These are phyloP conservation scores for Lyophyllum atratum DNA, from an alignment of 768 basidiomycete species.

Conservation along the genomic window DNA sequence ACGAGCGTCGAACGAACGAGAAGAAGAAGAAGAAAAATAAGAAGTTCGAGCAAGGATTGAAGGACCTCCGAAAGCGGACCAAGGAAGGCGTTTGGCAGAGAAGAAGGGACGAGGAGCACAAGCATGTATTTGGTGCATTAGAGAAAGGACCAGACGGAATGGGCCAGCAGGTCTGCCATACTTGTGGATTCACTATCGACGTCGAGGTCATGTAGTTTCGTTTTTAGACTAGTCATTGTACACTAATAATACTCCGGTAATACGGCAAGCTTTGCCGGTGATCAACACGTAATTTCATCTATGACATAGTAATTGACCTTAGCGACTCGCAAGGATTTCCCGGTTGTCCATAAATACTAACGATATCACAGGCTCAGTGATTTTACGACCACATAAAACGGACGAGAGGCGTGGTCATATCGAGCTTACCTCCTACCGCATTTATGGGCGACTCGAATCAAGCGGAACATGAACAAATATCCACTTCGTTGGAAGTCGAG, in stretches of 20 bases:
- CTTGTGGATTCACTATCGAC: slow-evolving; percentile 90
- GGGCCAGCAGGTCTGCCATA: slow-evolving; percentile 76
- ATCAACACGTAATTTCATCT: neutral
- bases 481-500: slow-evolving; percentile 77
- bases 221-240: neutral
- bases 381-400: neutral
- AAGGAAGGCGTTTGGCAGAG: slow-evolving; percentile 30
- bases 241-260: neutral
- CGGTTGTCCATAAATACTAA: neutral
- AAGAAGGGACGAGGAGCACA: slow-evolving; percentile 53
- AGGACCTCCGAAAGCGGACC: slow-evolving; percentile 43
- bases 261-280: neutral
- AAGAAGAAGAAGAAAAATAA: slow-evolving; percentile 50
- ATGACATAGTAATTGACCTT: neutral
- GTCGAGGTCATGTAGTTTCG: slow-evolving; percentile 58
- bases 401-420: neutral
- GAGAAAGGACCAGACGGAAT: slow-evolving; percentile 54
- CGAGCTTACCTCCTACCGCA: neutral
- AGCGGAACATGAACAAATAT: slow-evolving; percentile 67
- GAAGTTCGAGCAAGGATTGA: slow-evolving; percentile 91
- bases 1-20: slow-evolving; percentile 14
- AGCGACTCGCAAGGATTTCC: neutral
- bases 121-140: slow-evolving; percentile 74
- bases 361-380: neutral
- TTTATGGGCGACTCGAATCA: slow-evolving; percentile 41